A percentile compares a stretch with the other conserved stretches of the same genome.
Conservation (phyloP, 768 basidiomycete genomes). For the Rhodotorula diobovata region DNA sequence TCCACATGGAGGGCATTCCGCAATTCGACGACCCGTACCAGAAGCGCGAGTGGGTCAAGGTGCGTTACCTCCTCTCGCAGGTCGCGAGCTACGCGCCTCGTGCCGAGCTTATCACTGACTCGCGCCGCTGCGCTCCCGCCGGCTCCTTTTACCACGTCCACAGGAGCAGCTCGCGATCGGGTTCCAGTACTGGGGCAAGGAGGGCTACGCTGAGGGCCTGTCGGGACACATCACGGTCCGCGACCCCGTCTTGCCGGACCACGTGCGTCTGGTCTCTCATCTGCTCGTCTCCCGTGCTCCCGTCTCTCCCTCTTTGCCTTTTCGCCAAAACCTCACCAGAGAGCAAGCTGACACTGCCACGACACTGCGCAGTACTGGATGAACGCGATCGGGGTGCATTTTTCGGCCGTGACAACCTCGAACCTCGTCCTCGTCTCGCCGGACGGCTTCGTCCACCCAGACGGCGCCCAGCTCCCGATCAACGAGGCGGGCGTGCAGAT, state of each 20-base stretch:
- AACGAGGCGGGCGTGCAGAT: conserved; percentile 40
- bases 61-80: not conserved
- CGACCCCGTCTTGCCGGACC: conserved; percentile 26
- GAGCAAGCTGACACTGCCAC: not conserved
- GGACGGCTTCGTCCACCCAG: conserved; percentile 22
- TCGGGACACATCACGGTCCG: conserved; percentile 30
- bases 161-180: conserved; percentile 39
- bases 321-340: not conserved
- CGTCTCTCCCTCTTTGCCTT: not conserved
- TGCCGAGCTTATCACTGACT: not conserved
- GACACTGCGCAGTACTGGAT: conserved; percentile 31
- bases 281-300: conserved; percentile 3
- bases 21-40: conserved; percentile 32
- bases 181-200: conserved; percentile 41
- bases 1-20: conserved; percentile 25
- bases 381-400: conserved; percentile 41
- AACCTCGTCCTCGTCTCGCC: conserved; percentile 39
- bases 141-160: not conserved
- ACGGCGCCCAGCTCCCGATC: conserved; percentile 40
- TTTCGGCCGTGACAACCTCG: conserved; percentile 30
- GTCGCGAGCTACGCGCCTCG: too few species aligned
- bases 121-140: not conserved
- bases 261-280: too few species aligned
- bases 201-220: conserved; percentile 35
- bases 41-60: conserved; percentile 39